Conservation (phyloP, 176 grass and related monocot species). For the Olyra latifolia region DNA sequence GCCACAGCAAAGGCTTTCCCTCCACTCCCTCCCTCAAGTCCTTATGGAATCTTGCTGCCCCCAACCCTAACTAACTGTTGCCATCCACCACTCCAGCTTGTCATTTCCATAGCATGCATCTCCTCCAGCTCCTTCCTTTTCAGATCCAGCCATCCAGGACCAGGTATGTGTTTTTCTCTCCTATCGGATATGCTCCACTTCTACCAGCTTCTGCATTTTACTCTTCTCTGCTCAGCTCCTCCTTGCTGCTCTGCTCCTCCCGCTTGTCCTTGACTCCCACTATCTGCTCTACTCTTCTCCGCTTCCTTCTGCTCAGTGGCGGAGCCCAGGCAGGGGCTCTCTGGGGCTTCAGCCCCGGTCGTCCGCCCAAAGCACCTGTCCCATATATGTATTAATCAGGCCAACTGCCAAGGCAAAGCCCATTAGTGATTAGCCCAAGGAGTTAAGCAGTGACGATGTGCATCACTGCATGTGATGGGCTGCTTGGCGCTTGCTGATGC, state of each 20-base stretch:
- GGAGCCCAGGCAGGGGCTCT: too few relatives aligned
- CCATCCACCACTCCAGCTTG: too few relatives aligned
- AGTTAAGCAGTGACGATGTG: too few relatives aligned
- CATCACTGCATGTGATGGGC: too few relatives aligned
- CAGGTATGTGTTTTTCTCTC: background rate
- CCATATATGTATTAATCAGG: too few relatives aligned
- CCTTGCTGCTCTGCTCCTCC: background rate
- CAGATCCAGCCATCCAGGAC: background rate
- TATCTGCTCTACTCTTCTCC: background rate
- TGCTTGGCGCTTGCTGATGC: too few relatives aligned
- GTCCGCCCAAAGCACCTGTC: too few relatives aligned
- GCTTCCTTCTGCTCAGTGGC: background rate
- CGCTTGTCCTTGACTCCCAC: background rate
- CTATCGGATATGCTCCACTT: background rate
- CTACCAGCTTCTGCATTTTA: background rate
- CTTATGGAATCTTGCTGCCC: background rate
- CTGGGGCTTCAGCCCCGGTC: too few relatives aligned
- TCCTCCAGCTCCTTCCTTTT: background rate
- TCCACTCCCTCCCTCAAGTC: background rate
- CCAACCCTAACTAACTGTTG: background rate
- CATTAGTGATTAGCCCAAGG: too few relatives aligned
- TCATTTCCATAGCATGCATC: too few relatives aligned
- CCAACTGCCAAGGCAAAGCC: too few relatives aligned
- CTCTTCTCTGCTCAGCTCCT: background rate
- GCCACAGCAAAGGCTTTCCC: background rate